Conservation (phyloP, 1,139 yeast genomes). For the Candida gigantensis region DNA sequence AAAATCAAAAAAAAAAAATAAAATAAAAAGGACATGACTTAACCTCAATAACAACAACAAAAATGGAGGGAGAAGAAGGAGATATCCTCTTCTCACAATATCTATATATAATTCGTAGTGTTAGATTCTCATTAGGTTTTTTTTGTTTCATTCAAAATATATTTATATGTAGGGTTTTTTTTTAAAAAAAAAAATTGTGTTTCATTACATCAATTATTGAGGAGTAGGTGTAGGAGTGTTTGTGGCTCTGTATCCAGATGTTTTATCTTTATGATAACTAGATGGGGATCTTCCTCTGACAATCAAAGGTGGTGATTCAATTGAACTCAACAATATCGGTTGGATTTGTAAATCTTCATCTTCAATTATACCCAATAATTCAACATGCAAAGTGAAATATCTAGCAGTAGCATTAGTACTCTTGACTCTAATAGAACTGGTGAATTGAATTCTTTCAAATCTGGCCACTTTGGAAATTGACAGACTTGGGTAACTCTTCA, state of each 20-base stretch:
- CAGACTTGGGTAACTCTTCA: slow-evolving; percentile 49
- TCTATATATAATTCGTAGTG: too few species aligned
- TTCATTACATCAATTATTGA: background rate
- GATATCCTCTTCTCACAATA: too few species aligned
- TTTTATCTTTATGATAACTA: slow-evolving; percentile 50
- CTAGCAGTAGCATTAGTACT: slow-evolving; percentile 46
- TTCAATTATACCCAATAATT: slow-evolving; percentile 52
- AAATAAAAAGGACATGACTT: too few species aligned
- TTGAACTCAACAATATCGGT: slow-evolving; percentile 39
- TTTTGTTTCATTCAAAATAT: too few species aligned
- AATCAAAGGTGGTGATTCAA: slow-evolving; percentile 64
- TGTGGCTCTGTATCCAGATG: slow-evolving; percentile 35
- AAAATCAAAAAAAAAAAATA: too few species aligned
- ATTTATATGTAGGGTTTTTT: too few species aligned
- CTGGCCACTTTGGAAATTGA: slow-evolving; percentile 61
- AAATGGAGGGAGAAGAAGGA: too few species aligned
- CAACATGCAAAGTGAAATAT: slow-evolving; percentile 55
- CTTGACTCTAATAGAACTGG: slow-evolving; percentile 59
- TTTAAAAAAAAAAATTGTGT: too few species aligned
- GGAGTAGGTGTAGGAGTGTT: slow-evolving; percentile 11
- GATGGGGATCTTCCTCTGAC: slow-evolving; percentile 72
- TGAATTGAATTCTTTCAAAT: slow-evolving; percentile 68
- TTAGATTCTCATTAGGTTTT: too few species aligned
- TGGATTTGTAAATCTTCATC: slow-evolving; percentile 41
- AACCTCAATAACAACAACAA: too few species aligned